Evolutionary conservation across 306 rosid species (phyloP).

Genomic region (Oxytropis ochrocephala): DNA sequence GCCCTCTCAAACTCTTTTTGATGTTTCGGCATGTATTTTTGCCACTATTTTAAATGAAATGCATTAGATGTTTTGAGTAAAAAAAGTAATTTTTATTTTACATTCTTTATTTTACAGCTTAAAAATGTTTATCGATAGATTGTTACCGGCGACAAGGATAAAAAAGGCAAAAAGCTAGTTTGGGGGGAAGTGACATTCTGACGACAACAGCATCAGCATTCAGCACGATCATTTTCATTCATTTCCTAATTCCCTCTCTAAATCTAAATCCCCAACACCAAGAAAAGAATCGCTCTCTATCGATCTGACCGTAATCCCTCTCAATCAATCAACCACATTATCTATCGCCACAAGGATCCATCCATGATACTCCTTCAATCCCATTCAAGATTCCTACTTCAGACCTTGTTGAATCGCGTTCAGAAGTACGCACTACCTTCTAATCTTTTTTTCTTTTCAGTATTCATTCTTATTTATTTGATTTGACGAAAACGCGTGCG

Average conservation of each 20-base stretch:
- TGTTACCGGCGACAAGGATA: background rate
- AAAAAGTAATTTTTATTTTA: too few species aligned
- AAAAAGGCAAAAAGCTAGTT: background rate
- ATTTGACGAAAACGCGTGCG: background rate
- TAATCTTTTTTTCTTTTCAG: background rate
- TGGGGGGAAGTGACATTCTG: background rate
- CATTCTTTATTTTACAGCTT: too few species aligned
- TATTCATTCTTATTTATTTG: background rate
- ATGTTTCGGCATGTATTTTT: too few species aligned
- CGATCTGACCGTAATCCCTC: background rate
- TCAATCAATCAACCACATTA: background rate
- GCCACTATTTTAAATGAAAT: too few species aligned
- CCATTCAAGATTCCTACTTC: constrained; percentile 85
- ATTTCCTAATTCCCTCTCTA: background rate
- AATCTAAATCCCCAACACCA: background rate
- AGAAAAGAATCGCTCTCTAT: constrained; percentile 12
- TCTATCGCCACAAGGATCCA: background rate
- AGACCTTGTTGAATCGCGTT: constrained; percentile 68
- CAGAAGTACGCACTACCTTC: constrained; percentile 43
- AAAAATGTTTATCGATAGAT: too few species aligned
- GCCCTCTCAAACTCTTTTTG: too few species aligned
- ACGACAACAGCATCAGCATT: background rate
- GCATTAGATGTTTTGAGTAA: too few species aligned
- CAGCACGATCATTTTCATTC: background rate
- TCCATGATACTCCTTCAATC: constrained; percentile 87